A percentile compares a stretch with the other conserved stretches of the same genome.
Conservation (phyloP, 345 rosid species). For the Corchorus olitorius region DNA sequence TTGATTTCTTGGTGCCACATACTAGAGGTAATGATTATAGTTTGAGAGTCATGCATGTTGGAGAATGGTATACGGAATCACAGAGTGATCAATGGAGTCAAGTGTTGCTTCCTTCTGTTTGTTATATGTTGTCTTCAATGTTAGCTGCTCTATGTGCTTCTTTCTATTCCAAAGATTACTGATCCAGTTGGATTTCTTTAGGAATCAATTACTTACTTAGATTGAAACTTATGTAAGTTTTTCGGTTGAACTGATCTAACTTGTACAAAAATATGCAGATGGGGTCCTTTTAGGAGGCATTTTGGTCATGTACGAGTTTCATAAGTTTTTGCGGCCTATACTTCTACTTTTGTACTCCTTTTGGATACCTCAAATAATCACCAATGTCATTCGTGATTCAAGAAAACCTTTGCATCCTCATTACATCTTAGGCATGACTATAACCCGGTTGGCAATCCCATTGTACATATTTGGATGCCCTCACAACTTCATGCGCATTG, state of each 20-base stretch:
- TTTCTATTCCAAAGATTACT: background rate
- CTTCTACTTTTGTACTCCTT: constrained; percentile 87
- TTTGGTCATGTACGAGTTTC: constrained; percentile 92
- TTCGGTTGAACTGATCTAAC: constrained; percentile 13
- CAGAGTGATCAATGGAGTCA: background rate
- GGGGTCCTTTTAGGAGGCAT: constrained; percentile 99
- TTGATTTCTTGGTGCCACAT: background rate
- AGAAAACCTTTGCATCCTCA: constrained; percentile 96
- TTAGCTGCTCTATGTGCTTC: background rate
- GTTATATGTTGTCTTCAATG: background rate
- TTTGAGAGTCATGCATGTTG: background rate
- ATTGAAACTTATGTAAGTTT: background rate
- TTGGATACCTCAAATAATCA: constrained; percentile 93
- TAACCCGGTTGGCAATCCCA: constrained; percentile 87
- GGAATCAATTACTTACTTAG: constrained; percentile 2
- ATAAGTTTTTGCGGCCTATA: constrained; percentile 67
- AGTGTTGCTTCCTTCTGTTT: background rate
- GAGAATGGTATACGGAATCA: background rate
- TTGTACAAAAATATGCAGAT: constrained; percentile 53
- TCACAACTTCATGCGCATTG: constrained; percentile 89
- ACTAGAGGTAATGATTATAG: background rate
- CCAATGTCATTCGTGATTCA: constrained; percentile 83
- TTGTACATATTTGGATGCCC: constrained; percentile 94
- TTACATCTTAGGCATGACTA: constrained; percentile 86
- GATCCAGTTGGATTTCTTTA: constrained; percentile 6